phyloP scores from a whole-genome alignment of 306 rosid species.

The Quercus suber region DNA sequence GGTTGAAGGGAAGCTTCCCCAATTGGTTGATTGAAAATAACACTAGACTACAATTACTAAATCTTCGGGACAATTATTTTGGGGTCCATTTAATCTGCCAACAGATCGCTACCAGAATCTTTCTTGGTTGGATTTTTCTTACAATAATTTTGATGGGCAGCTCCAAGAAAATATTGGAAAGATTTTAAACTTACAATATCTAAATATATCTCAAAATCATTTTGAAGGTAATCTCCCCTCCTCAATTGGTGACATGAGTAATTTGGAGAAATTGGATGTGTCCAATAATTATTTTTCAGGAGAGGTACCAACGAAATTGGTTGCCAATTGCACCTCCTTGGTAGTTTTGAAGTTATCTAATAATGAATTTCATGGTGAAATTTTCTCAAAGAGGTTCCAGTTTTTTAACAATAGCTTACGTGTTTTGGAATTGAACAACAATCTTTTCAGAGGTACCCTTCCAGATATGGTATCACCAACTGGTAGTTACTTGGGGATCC shows the following conservation, averaged over 20 bases:
- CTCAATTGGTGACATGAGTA: constrained; percentile 17
- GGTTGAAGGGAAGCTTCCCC: constrained; percentile 19
- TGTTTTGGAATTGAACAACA: constrained; percentile 16
- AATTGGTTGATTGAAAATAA: constrained; percentile 27
- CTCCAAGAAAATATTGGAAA: neutral
- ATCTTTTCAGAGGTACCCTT: constrained; percentile 4
- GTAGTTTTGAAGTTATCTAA: constrained; percentile 10
- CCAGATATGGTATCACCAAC: neutral
- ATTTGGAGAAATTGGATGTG: neutral
- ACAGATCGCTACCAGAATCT: neutral
- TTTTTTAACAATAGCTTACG: neutral
- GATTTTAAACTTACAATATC: neutral
- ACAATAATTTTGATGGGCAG: constrained; percentile 15
- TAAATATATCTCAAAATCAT: constrained; percentile 11
- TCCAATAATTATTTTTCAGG: constrained; percentile 17
- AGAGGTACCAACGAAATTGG: neutral
- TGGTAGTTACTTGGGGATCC: fast-evolving
- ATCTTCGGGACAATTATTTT: neutral
- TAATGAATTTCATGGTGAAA: neutral
- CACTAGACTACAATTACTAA: too few species aligned
- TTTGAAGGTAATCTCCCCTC: constrained; percentile 23
- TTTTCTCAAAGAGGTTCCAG: too few species aligned
- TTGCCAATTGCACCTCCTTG: neutral
- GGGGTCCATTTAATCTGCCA: constrained; percentile 7
- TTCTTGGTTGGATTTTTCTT: constrained; percentile 10